phyloP scores from a whole-genome alignment of 129 eudicot genomes.

The Chrysanthemum lavandulifolium region DNA sequence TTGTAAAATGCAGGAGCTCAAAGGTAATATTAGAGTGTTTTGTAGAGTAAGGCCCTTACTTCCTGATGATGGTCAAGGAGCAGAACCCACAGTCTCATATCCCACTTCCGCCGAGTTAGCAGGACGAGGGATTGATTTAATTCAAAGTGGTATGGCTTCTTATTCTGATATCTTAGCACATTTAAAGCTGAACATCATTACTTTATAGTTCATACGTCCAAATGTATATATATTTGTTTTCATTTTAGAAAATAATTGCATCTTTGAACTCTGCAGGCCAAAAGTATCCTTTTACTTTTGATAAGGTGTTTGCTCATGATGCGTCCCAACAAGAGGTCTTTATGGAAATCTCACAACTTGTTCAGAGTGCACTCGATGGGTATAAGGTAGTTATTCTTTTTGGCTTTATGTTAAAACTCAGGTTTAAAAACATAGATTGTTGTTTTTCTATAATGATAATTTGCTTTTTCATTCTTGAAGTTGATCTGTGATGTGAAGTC shows the following conservation, averaged over 20 bases:
- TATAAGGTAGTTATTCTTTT: constrained; percentile 44
- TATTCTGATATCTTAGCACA: background rate
- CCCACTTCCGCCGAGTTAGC: constrained; percentile 47
- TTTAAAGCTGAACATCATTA: background rate
- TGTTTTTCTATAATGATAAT: background rate
- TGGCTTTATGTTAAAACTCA: too few species aligned
- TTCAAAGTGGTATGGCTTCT: constrained; percentile 45
- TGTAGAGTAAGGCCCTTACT: constrained; percentile 66
- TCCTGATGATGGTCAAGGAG: constrained; percentile 49
- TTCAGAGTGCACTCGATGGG: constrained; percentile 75
- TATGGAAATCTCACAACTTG: constrained; percentile 67
- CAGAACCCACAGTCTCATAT: constrained; percentile 40
- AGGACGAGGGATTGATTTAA: constrained; percentile 54
- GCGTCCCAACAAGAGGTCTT: constrained; percentile 61
- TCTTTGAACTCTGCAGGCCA: constrained; percentile 37
- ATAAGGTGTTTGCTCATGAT: constrained; percentile 58
- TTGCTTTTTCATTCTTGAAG: too few species aligned
- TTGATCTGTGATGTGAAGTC: too few species aligned
- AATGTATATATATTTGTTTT: background rate
- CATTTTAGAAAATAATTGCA: background rate
- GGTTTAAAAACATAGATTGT: background rate
- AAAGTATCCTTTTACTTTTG: constrained; percentile 54
- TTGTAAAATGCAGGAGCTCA: constrained; percentile 47
- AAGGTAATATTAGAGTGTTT: constrained; percentile 69
- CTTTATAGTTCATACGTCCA: background rate